Evolutionary conservation across 2,329 filamentous ascomycete genomes (phyloP).

Genomic region (Colletotrichum caudatum): DNA sequence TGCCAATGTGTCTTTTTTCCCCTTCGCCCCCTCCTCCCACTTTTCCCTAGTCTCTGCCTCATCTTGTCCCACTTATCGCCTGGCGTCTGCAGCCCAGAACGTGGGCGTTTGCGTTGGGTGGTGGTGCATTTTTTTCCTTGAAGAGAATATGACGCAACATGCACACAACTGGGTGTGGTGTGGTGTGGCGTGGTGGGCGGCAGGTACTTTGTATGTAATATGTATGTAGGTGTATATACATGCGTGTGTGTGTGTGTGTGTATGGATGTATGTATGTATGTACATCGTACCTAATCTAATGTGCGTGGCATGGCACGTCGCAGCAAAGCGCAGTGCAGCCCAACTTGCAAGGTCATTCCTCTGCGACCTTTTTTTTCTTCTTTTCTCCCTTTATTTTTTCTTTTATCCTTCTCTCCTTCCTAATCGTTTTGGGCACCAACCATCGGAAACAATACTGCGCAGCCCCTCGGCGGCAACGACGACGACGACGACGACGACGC

Average conservation of each 20-base stretch:
- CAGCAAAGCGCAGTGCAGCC: not conserved
- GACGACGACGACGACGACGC: too few relatives aligned
- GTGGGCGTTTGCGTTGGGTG: constrained; percentile 7
- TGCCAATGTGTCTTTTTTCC: not conserved
- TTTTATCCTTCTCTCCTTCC: not conserved
- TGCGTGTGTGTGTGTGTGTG: not conserved
- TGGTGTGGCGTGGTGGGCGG: not conserved
- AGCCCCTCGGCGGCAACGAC: not conserved
- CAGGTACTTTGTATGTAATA: too few relatives aligned
- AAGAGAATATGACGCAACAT: constrained; percentile 7
- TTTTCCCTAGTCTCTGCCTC: not conserved
- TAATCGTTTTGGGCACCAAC: constrained; percentile 4
- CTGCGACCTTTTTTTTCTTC: not conserved
- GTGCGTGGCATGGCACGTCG: not conserved
- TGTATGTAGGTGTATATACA: too few relatives aligned
- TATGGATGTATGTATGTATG: not conserved
- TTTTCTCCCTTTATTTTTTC: too few relatives aligned
- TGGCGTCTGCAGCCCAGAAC: not conserved
- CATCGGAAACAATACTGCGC: not conserved
- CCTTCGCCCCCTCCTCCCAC: too few relatives aligned
- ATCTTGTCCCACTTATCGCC: not conserved
- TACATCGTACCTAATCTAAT: too few relatives aligned
- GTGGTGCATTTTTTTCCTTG: not conserved
- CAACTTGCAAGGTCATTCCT: not conserved
- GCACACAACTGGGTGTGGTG: not conserved